A percentile compares a stretch with the other conserved stretches of the same genome.
Evolutionary conservation across 2,329 filamentous ascomycete genomes (phyloP).

Genomic region (Pseudogymnoascus sp.): DNA sequence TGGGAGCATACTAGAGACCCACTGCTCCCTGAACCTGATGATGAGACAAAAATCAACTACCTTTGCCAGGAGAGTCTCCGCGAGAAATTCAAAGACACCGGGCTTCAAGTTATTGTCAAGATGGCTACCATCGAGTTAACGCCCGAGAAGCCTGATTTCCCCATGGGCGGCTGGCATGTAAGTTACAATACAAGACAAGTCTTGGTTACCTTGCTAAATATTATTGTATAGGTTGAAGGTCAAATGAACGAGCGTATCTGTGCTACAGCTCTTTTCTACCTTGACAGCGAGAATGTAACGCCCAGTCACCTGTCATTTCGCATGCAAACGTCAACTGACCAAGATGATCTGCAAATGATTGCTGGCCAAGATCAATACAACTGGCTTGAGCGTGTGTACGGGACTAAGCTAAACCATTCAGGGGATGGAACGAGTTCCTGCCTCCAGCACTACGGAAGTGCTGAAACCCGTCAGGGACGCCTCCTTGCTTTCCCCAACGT

Average conservation of each 20-base stretch:
- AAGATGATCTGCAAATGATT: constrained; percentile 14
- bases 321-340: constrained; percentile 24
- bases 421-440: constrained; percentile 20
- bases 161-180: constrained; percentile 40
- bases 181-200: background rate
- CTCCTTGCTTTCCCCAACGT: constrained; percentile 39
- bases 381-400: constrained; percentile 18
- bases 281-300: constrained; percentile 42
- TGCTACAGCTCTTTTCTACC: constrained; percentile 45
- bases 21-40: background rate
- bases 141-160: constrained; percentile 45
- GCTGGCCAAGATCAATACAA: constrained; percentile 8
- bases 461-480: constrained; percentile 33
- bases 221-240: constrained; percentile 32
- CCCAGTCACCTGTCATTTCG: constrained; percentile 36
- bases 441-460: constrained; percentile 34
- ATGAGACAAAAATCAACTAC: background rate
- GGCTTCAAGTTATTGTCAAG: constrained; percentile 57
- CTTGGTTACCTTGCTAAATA: background rate
- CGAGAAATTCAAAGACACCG: constrained; percentile 17
- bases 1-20: background rate
- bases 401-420: constrained; percentile 17
- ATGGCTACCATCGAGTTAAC: constrained; percentile 52
- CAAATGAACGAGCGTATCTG: constrained; percentile 45
- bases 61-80: constrained; percentile 15